phyloP scores from a whole-genome alignment of 768 basidiomycete species.

The Suillus weaverae region DNA sequence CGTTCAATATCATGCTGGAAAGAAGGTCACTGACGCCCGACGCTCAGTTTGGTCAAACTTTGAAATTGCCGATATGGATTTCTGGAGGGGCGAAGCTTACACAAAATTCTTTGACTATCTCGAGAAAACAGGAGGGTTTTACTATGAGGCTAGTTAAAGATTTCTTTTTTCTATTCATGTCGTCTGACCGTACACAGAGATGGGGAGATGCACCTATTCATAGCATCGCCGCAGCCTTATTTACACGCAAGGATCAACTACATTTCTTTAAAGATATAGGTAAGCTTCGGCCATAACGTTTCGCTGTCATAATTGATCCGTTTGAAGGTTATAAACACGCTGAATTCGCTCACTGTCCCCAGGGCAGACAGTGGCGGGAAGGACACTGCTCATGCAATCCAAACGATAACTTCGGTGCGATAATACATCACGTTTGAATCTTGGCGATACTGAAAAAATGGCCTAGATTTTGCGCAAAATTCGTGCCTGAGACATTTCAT shows the following conservation, averaged over 20 bases:
- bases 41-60: constrained; percentile 89
- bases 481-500: constrained; percentile 30
- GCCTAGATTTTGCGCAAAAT: constrained; percentile 28
- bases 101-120: constrained; percentile 80
- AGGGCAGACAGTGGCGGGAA: constrained; percentile 62
- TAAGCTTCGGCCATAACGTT: constrained; percentile 20
- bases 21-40: not conserved
- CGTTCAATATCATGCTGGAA: not conserved
- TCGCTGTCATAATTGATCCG: constrained; percentile 7
- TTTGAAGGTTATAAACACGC: constrained; percentile 71
- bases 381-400: constrained; percentile 89
- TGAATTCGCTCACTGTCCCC: constrained; percentile 92
- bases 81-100: constrained; percentile 85
- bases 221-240: constrained; percentile 87
- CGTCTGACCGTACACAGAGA: constrained; percentile 43
- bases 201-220: constrained; percentile 95
- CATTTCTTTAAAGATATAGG: constrained; percentile 95
- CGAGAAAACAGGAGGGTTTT: constrained; percentile 81
- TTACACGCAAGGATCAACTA: constrained; percentile 85
- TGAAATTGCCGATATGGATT: constrained; percentile 82
- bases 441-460: constrained; percentile 1
- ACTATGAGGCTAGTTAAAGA: constrained; percentile 64
- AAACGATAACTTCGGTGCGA: constrained; percentile 72
- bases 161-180: not conserved
- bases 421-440: not conserved